Base-by-base conservation (phyloP, 164 flowering plant genomes). In the Stephania yunnanensis region DNA sequence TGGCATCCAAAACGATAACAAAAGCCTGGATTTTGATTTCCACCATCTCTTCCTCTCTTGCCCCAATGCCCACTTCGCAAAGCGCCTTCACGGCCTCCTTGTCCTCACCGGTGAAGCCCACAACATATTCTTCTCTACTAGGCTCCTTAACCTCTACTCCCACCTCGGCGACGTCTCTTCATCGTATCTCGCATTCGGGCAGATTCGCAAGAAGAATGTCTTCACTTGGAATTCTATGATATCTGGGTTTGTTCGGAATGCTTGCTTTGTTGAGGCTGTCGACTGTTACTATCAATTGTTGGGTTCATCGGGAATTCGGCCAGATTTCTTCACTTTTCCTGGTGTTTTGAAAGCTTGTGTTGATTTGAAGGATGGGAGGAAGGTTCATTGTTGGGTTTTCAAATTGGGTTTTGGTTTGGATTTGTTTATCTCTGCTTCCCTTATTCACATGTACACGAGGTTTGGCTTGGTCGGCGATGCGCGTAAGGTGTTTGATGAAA, bases 291-390 rank as follows among this genome's bases (percentile, higher is more conserved):
- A 79, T 65, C 71, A 79, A 30, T 74, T 89, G 79, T 63, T 85
- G 45, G 70, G 77, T 61, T 72, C 79, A 4, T 76, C 83, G 19
- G 81, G 80, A 11, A 85, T 85, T 80, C 79, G 81, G 46, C 92
- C 93, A 66, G 90, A 91, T 87, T 81, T 74, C 69, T 85, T 81
- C 79, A 92, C 95, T 44, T 90, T 91, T 75, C 92, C 97, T 10
- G 84, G 85, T 11, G 83, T 89, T 46, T 69, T 91, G 76, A 92
- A 91, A 81, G 88, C 90, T 65, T 89, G 93, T 71, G 72, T 75
- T 20, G 68, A 80, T 78, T 77, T 85, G 52, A 11, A 63, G 25
- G 82, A 86, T 73, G 92, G 89, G 72, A 73, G 45, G 68, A 85
- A 76, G 83, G 68, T 91, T 7, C 97, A 91, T 75, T 84, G 84